Evolutionary conservation across 225 moss, liverwort and hornwort genomes (phyloP).

Genomic region (Thuidium tamariscinum): DNA sequence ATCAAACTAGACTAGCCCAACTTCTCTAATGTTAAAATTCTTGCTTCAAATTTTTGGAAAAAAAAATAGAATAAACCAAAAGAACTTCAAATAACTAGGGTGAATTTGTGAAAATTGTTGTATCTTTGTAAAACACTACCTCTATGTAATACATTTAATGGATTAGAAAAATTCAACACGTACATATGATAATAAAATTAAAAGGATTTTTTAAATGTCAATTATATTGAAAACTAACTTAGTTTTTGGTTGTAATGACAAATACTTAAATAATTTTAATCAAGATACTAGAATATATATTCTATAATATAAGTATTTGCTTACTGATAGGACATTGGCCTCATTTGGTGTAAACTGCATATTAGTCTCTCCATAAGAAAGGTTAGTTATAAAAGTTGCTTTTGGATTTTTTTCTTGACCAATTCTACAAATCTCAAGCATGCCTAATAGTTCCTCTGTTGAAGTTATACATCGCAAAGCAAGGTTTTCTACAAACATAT

Average conservation of each 20-base stretch:
- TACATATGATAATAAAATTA: background rate
- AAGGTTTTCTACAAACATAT: background rate
- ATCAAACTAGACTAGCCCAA: too few relatives aligned
- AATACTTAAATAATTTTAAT: background rate
- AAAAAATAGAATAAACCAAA: background rate
- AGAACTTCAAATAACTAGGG: background rate
- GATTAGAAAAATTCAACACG: background rate
- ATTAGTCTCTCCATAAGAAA: background rate
- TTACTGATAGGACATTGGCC: background rate
- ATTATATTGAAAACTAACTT: background rate
- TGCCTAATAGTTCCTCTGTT: background rate
- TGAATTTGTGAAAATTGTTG: background rate
- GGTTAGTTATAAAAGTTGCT: background rate
- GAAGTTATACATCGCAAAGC: background rate
- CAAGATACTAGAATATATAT: background rate
- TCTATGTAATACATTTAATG: background rate
- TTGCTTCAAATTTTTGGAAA: background rate
- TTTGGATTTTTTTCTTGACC: background rate
- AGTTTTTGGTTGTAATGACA: background rate
- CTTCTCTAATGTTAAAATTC: background rate
- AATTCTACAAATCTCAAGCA: background rate
- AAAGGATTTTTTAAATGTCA: background rate
- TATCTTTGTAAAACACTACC: fast-evolving
- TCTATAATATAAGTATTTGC: too few relatives aligned
- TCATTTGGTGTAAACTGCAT: background rate